phyloP scores from a whole-genome alignment of 495 filamentous ascomycete species.

The Rostrohypoxylon terebratum region DNA sequence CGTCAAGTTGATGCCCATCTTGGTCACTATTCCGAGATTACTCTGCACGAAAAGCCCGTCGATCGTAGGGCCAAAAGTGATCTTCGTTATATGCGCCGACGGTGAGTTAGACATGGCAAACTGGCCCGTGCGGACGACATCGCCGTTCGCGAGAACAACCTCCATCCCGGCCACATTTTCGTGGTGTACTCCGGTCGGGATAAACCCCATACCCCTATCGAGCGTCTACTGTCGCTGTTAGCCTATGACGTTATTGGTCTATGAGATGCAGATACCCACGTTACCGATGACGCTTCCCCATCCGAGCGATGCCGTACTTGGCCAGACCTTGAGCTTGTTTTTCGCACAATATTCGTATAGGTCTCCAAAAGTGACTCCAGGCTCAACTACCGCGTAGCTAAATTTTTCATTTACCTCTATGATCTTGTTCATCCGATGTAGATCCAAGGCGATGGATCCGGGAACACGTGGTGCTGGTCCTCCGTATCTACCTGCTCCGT shows the following conservation, averaged over 20 bases:
- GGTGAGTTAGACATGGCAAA: slow-evolving; percentile 59
- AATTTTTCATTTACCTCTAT: slow-evolving; percentile 67
- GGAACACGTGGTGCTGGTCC: slow-evolving; percentile 65
- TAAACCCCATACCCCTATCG: slow-evolving; percentile 59
- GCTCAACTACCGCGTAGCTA: slow-evolving; percentile 66
- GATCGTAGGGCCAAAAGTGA: slow-evolving; percentile 61
- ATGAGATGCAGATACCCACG: slow-evolving; percentile 39
- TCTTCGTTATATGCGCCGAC: slow-evolving; percentile 59
- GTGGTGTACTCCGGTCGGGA: slow-evolving; percentile 62
- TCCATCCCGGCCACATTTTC: slow-evolving; percentile 62
- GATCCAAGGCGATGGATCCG: slow-evolving; percentile 65
- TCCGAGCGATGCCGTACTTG: slow-evolving; percentile 66
- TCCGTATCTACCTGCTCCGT: slow-evolving; percentile 60
- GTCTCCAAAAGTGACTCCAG: slow-evolving; percentile 67
- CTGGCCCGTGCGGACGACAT: slow-evolving; percentile 63
- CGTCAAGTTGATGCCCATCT: slow-evolving; percentile 60
- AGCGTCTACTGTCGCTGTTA: slow-evolving; percentile 47
- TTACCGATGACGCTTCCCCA: slow-evolving; percentile 70
- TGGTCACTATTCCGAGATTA: slow-evolving; percentile 63
- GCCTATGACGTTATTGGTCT: not conserved
- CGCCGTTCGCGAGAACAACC: slow-evolving; percentile 62
- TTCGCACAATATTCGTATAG: slow-evolving; percentile 64
- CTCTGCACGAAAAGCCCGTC: slow-evolving; percentile 64
- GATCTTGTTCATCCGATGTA: slow-evolving; percentile 67
- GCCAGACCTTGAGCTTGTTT: slow-evolving; percentile 64